Conservation (phyloP, 208 protist genomes). For the Phytomonas sp. region DNA sequence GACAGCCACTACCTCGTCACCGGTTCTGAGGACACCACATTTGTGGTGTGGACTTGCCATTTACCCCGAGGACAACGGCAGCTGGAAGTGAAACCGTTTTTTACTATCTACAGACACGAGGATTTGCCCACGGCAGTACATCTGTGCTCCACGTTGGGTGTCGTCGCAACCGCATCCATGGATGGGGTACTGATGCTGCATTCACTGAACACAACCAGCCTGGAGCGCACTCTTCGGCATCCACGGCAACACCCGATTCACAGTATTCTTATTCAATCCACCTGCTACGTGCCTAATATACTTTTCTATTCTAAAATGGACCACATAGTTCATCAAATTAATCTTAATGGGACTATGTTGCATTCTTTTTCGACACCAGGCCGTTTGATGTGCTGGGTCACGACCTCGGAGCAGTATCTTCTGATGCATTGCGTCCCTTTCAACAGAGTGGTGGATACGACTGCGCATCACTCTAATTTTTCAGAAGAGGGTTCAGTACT, state of each 20-base stretch:
- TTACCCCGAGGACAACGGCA: conserved; percentile 19
- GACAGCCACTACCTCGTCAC: conserved; percentile 81
- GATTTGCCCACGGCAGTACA: conserved; percentile 69
- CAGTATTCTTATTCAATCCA: conserved; percentile 60
- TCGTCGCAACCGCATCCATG: conserved; percentile 73
- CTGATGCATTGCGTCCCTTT: conserved; percentile 34
- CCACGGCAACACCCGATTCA: conserved; percentile 54
- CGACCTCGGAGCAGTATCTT: conserved; percentile 57
- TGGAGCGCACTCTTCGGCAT: conserved; percentile 71
- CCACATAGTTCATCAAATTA: conserved; percentile 69
- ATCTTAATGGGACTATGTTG: conserved; percentile 65
- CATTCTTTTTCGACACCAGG: conserved; percentile 52
- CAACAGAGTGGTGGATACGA: background rate
- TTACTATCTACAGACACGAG: conserved; percentile 81
- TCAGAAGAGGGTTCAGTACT: background rate
- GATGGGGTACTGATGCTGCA: conserved; percentile 82
- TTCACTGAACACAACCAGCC: conserved; percentile 42
- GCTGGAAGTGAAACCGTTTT: conserved; percentile 52
- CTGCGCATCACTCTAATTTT: background rate
- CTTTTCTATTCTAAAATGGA: conserved; percentile 65
- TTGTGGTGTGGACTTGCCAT: conserved; percentile 78
- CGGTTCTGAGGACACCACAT: conserved; percentile 86
- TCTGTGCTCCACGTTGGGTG: conserved; percentile 56
- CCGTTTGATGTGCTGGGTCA: conserved; percentile 54
- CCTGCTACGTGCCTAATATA: conserved; percentile 82